phyloP scores from a whole-genome alignment of 306 rosid genomes.

The Pyrus bretschneideri region DNA sequence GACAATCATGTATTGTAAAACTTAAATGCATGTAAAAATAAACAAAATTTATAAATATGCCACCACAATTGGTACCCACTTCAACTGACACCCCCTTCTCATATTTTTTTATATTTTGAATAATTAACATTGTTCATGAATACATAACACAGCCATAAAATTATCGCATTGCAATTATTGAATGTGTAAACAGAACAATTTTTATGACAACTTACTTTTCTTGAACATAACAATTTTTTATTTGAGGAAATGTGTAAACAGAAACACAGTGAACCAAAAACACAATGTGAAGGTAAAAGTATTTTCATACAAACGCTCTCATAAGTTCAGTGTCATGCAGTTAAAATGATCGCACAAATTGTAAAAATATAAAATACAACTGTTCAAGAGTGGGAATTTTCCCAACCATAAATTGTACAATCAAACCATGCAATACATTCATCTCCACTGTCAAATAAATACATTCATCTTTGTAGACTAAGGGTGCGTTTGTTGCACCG shows the following conservation, averaged over 20 bases:
- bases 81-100: too few relatives aligned
- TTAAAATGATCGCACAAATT: background rate
- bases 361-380: background rate
- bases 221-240: background rate
- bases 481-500: too few relatives aligned
- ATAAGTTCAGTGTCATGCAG: background rate
- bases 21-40: too few relatives aligned
- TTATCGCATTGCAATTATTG: background rate
- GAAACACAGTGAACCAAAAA: background rate
- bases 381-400: background rate
- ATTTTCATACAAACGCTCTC: background rate
- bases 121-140: constrained; percentile 1
- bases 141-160: constrained; percentile 1
- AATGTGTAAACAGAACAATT: background rate
- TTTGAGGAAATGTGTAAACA: background rate
- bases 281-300: too few relatives aligned
- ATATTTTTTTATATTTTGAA: background rate
- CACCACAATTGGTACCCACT: too few relatives aligned
- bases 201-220: background rate
- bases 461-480: too few relatives aligned
- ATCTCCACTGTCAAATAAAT: too few relatives aligned
- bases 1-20: too few relatives aligned
- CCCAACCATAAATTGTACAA: background rate
- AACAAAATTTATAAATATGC: too few relatives aligned
- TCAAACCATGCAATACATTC: too few relatives aligned